Evolutionary conservation across 2,329 filamentous ascomycete genomes (phyloP), one percentile per base, ranked within the genome.

Genomic region (Pseudogymnoascus pannorum): DNA sequence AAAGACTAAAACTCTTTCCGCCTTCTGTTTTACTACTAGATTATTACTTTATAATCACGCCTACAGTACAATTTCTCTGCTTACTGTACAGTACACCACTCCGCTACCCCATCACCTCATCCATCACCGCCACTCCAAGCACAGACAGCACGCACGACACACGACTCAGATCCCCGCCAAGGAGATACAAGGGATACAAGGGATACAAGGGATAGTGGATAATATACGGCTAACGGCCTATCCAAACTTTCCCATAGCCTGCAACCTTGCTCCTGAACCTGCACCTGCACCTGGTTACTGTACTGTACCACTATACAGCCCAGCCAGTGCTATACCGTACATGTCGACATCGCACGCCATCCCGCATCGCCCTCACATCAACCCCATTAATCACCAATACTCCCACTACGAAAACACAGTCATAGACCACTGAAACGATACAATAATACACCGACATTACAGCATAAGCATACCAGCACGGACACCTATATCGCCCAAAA

Each of bases 121-220:
- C 36, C 36, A 38, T 38, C 36, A 63, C 51, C 69, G 68, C 61
- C 67, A 38, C 36, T 16, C n/a, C n/a, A n/a, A n/a, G n/a, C n/a
- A n/a, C n/a, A n/a, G n/a, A n/a, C n/a, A n/a, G n/a, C n/a, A n/a
- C n/a, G n/a, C n/a, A n/a, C n/a, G n/a, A n/a, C n/a, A 7, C 6
- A 18, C n/a, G 36, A 38, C 36, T 38, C 36, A 38, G 16, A 9
- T 38, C 1, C 36, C n/a, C 36, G n/a, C n/a, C n/a, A n/a, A n/a
- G n/a, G n/a, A n/a, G n/a, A n/a, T n/a, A n/a, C n/a, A n/a, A n/a
- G n/a, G n/a, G n/a, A n/a, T n/a, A n/a, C 36, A 38, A 38, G 36
- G 18, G 36, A 38, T 38, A 38, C 36, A 18, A 38, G 36, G 36
- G 36, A 38, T 40, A n/a, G n/a, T n/a, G n/a, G n/a, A n/a, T n/a